Conservation (phyloP, 192 early-diverging fungal genomes). For the Glomus cerebriforme region DNA sequence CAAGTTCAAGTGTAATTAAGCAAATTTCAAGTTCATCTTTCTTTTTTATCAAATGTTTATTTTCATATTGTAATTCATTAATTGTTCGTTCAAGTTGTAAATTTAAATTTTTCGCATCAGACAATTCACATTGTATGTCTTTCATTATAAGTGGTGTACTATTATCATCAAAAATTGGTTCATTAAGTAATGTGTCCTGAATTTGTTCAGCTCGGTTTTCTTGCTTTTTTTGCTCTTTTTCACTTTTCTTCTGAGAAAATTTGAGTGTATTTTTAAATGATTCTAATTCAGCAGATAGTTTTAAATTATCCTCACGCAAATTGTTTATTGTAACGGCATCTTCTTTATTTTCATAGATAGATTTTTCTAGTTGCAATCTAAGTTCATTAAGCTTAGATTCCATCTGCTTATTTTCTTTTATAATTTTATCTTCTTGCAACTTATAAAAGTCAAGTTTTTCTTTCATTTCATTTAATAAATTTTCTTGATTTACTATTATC, state of each 20-base stretch:
- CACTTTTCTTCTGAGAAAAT: slow-evolving; percentile 52
- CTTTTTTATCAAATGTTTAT: slow-evolving; percentile 54
- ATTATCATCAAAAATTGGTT: slow-evolving; percentile 56
- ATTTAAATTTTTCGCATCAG: slow-evolving; percentile 63
- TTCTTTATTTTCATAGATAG: slow-evolving; percentile 88
- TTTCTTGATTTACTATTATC: slow-evolving; percentile 68
- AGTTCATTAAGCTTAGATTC: slow-evolving; percentile 70
- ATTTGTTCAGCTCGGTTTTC: slow-evolving; percentile 81
- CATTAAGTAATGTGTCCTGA: slow-evolving; percentile 66
- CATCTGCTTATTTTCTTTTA: slow-evolving; percentile 72
- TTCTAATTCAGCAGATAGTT: slow-evolving; percentile 75
- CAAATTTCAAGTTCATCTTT: slow-evolving; percentile 70
- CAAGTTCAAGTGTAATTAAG: slow-evolving; percentile 66
- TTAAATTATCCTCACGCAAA: slow-evolving; percentile 82
- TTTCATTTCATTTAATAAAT: slow-evolving; percentile 60
- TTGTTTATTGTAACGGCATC: slow-evolving; percentile 84
- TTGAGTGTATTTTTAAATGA: slow-evolving; percentile 39
- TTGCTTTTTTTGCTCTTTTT: slow-evolving; percentile 77
- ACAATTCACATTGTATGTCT: slow-evolving; percentile 72
- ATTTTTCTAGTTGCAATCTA: slow-evolving; percentile 84
- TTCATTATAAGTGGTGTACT: slow-evolving; percentile 51
- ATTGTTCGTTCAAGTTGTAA: slow-evolving; percentile 68
- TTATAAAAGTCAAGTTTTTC: slow-evolving; percentile 77
- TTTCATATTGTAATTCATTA: slow-evolving; percentile 60
- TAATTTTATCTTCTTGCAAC: slow-evolving; percentile 55